Conservation (phyloP, 176 grass and related monocot species). For the maize (Zea mays) region Zm-B73-REFERENCE-NAM-5.0 NC_050099.1:199671501-199672000, state of each 20-base stretch:
- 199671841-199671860: conserved; percentile 2
- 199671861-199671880: not conserved
- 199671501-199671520: not conserved
- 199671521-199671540: not conserved
- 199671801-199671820: not conserved
- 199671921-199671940: not conserved
- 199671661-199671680: too few species aligned
- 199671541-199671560: not conserved
- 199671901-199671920: not conserved
- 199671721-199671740: not conserved
- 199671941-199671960: not conserved
- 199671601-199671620: not conserved
- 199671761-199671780: not conserved
- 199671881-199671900: conserved; percentile 1
- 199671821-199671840: not conserved
- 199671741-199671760: not conserved
- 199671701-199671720: not conserved
- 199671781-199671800: conserved; percentile 6
- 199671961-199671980: not conserved
- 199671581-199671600: not conserved
- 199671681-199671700: too few species aligned
- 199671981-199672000: not conserved
- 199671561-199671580: not conserved
- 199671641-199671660: too few species aligned
- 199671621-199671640: too few species aligned